These are phyloP conservation scores for Penicillium thymicola DNA, from an alignment of 2,329 filamentous ascomycete genomes.

Conservation along the genomic window DNA sequence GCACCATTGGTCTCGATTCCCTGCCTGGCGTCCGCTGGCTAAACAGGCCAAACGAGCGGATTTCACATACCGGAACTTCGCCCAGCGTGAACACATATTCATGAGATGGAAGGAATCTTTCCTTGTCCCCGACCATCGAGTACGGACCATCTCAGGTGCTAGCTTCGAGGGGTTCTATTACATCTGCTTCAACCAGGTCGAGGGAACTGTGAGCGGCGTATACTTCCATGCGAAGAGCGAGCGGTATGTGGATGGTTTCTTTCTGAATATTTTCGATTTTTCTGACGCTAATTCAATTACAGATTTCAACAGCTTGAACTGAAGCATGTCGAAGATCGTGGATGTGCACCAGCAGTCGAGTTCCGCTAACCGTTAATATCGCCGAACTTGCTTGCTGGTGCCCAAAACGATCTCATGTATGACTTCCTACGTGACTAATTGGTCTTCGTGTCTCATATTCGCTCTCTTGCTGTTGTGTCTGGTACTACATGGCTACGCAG, in stretches of 20 bases:
- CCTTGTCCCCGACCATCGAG: conserved; percentile 88
- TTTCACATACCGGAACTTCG: conserved; percentile 64
- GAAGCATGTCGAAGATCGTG: conserved; percentile 79
- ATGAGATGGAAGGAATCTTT: conserved; percentile 99
- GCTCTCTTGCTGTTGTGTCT: background rate
- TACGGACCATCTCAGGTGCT: conserved; percentile 84
- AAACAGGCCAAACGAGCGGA: conserved; percentile 59
- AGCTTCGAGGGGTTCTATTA: conserved; percentile 99
- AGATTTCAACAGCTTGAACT: conserved; percentile 93
- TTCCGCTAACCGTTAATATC: conserved; percentile 72
- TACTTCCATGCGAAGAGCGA: conserved; percentile 99
- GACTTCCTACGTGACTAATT: background rate
- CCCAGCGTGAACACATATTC: conserved; percentile 83
- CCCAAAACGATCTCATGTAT: background rate
- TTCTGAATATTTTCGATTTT: background rate
- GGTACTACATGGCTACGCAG: conserved; percentile 4
- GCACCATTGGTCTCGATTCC: conserved; percentile 89
- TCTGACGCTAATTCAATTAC: conserved; percentile 13
- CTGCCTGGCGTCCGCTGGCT: conserved; percentile 74
- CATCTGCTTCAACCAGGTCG: conserved; percentile 93
- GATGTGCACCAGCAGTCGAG: conserved; percentile 82
- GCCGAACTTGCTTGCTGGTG: conserved; percentile 15
- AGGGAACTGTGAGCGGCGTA: conserved; percentile 83
- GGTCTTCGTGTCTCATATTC: background rate
- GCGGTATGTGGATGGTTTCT: conserved; percentile 63